A percentile compares a stretch with the other conserved stretches of the same genome.
Conservation (phyloP, 169 alveolate genomes). For the Prorocentrum cordatum region DNA sequence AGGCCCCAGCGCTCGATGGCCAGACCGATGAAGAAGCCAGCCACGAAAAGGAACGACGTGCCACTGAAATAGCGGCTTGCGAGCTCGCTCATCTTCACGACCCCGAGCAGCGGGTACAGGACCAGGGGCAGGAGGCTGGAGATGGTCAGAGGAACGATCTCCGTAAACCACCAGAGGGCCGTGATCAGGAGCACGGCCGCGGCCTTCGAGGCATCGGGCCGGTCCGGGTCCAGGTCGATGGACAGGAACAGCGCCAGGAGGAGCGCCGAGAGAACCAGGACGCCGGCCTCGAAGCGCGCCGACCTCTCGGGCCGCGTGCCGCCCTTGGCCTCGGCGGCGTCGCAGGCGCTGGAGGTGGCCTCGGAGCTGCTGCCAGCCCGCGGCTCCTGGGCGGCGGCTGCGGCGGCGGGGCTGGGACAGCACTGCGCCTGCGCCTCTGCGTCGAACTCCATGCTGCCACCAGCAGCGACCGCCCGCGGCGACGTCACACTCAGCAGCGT, state of each 20-base stretch:
- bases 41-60: slow-evolving; percentile 35
- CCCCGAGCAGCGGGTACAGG: slow-evolving; percentile 29
- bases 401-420: too few relatives aligned
- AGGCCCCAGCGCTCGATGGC: slow-evolving; percentile 59
- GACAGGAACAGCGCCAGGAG: background rate
- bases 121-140: slow-evolving; percentile 48
- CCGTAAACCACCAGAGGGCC: slow-evolving; percentile 32
- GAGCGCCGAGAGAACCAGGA: background rate
- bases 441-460: too few relatives aligned
- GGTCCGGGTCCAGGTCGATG: slow-evolving; percentile 17
- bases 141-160: slow-evolving; percentile 13
- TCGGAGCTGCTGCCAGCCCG: too few relatives aligned
- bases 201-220: slow-evolving; percentile 43
- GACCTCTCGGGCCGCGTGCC: too few relatives aligned
- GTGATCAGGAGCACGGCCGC: slow-evolving; percentile 21
- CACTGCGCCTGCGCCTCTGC: too few relatives aligned
- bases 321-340: too few relatives aligned
- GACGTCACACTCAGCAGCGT: too few relatives aligned
- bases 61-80: slow-evolving; percentile 4
- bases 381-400: too few relatives aligned
- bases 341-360: too few relatives aligned
- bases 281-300: too few relatives aligned
- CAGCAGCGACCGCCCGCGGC: too few relatives aligned
- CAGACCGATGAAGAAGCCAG: slow-evolving; percentile 25
- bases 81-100: background rate